Evolutionary conservation across 2,329 filamentous ascomycete species (phyloP).

Genomic region (Pyricularia grisea): DNA sequence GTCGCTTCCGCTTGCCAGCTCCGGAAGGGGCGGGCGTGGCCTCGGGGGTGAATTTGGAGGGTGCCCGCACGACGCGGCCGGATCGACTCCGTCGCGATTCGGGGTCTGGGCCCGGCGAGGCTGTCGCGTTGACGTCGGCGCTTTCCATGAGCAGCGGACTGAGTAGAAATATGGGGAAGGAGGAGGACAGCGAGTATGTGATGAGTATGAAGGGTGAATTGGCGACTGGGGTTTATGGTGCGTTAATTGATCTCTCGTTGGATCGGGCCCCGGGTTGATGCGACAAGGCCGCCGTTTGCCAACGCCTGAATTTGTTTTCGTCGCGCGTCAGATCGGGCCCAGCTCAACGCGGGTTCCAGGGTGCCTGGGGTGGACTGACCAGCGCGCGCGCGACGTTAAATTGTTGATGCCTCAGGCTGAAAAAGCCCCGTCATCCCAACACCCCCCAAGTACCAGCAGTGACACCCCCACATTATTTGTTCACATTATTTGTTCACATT

Average conservation of each 20-base stretch:
- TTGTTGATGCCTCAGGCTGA: neutral
- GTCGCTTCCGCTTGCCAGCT: conserved; percentile 47
- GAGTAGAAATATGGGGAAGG: conserved; percentile 12
- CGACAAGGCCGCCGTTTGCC: neutral
- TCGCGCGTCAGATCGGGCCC: conserved; percentile 1
- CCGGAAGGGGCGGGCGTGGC: conserved; percentile 31
- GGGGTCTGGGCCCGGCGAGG: conserved; percentile 37
- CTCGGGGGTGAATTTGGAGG: conserved; percentile 51
- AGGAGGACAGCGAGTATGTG: neutral
- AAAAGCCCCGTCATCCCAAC: neutral
- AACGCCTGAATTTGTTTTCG: conserved; percentile 4
- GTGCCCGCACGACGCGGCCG: conserved; percentile 55
- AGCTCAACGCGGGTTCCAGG: neutral
- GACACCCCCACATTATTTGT: neutral
- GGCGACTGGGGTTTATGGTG: neutral
- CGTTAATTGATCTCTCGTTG: neutral
- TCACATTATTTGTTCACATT: no score
- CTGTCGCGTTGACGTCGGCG: conserved; percentile 45
- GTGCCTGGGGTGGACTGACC: neutral
- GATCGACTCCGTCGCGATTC: conserved; percentile 53
- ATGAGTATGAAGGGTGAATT: neutral
- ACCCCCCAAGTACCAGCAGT: neutral
- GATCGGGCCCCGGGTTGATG: neutral
- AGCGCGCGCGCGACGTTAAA: neutral
- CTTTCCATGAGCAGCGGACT: conserved; percentile 40